phyloP scores from a whole-genome alignment of 495 filamentous ascomycete genomes.

The Hypoxylon lienhwacheense region DNA sequence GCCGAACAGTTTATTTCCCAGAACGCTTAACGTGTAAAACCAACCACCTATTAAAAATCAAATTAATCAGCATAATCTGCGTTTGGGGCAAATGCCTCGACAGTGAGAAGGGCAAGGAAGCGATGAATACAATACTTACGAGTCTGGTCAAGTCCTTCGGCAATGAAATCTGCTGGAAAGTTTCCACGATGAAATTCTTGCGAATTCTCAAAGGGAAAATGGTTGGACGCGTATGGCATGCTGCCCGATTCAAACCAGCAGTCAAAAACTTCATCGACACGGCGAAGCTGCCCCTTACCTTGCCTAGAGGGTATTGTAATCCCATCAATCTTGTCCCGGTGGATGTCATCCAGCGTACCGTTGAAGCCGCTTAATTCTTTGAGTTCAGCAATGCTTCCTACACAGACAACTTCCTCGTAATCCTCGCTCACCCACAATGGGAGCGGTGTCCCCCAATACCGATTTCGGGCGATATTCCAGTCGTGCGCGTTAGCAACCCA shows the following conservation, averaged over 20 bases:
- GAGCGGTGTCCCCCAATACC: slow-evolving; percentile 96
- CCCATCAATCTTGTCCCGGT: slow-evolving; percentile 91
- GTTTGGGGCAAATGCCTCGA: background rate
- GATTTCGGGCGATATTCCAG: slow-evolving; percentile 95
- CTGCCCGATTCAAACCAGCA: slow-evolving; percentile 92
- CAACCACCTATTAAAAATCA: slow-evolving; percentile 67
- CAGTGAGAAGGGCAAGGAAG: background rate
- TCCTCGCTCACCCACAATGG: slow-evolving; percentile 93
- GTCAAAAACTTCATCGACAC: slow-evolving; percentile 92
- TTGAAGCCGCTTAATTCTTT: slow-evolving; percentile 82
- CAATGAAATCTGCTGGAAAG: slow-evolving; percentile 96
- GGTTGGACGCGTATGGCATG: slow-evolving; percentile 93
- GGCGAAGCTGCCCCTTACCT: slow-evolving; percentile 81
- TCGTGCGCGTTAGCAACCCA: slow-evolving; percentile 93
- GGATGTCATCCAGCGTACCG: slow-evolving; percentile 85
- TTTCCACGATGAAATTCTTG: slow-evolving; percentile 73
- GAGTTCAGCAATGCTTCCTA: slow-evolving; percentile 84
- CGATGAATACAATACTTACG: background rate
- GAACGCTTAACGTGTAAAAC: slow-evolving; percentile 93
- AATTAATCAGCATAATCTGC: slow-evolving; percentile 4
- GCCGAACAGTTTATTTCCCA: slow-evolving; percentile 90
- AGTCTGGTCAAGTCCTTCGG: slow-evolving; percentile 89
- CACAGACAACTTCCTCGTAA: slow-evolving; percentile 79
- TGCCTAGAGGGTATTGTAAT: slow-evolving; percentile 94
- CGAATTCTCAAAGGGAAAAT: slow-evolving; percentile 94